Base-by-base conservation (phyloP, 164 flowering plant genomes). In the Cinnamomum micranthum region DNA sequence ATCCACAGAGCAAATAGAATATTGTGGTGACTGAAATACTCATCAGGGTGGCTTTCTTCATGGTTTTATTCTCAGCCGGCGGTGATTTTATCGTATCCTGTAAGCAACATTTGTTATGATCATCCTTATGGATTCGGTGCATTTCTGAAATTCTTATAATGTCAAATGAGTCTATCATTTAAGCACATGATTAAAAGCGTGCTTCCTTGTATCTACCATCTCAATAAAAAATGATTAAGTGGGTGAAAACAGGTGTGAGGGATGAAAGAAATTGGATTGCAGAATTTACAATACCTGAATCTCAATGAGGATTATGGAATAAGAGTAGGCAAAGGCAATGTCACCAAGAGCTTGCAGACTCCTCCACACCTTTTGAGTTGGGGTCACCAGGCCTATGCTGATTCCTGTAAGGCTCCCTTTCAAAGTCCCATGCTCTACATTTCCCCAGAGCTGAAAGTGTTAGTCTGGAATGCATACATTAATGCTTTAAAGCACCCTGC, bases 1-100 rank as follows among this genome's bases (percentile, higher is more conserved):
- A 83, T 22, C 92, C 94, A 75, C 94, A 90, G 50, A 88, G 84
- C 73, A 90, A 13, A 72, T 90, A 90, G 84, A 90, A 90, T 4
- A 77, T 22, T 0, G 94, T 90, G 14, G 92, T 88, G 3, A 85
- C 81, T 0, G 72, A 7, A 1, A 88, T 77, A 79, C 91, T 83
- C 22, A 87, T 25, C 4, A 65, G 1, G 12, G 89, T 81, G 0
- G 92, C 94, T 78, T 84, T 90, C 81, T 84, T 90, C 94, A 90
- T 90, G 23, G 91, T 87, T 76, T 86, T 84, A 64, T 80, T 51
- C 77, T 90, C 94, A 1, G 75, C 77, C 3, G 77, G 82, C 7
- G 80, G 82, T 20, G 78, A 77, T 52, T 72, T 77, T 47, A 77
- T 66, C 24, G 78, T 77, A 27, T 77, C 80, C 82, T 77, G 64